Evolutionary conservation across 225 moss, liverwort and hornwort species (phyloP), one percentile per base, ranked within the genome.

Genomic region (Physcomitrium patens): DNA sequence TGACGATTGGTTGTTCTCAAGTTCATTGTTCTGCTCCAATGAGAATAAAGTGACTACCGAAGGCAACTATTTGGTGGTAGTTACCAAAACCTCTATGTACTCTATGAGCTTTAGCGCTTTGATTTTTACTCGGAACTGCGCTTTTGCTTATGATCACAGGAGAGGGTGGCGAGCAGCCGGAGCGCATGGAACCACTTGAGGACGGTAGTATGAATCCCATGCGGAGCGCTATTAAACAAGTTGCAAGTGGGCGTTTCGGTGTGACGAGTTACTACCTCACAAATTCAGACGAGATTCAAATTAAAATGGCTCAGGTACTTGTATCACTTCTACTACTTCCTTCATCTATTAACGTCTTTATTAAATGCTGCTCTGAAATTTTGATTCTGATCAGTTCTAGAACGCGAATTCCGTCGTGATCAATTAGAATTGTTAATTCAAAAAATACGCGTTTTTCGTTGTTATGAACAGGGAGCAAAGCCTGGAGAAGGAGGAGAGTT

Each of bases 271-370:
- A 87, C 68, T 94, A 87, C 55, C 86, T 94, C 24, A 86, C 90
- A 64, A 94, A 94, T 59, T 86, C 94, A 19, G 88, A 91, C 70
- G 90, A 94, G 70, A 82, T 94, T 61, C 90, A 94, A 77, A 94
- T 94, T 47, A 92, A 92, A 64, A 91, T 95, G 91, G 95, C 93
- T 63, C 93, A 92, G 94, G 94, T 93, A 48, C 50, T 56, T 75
- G 19, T 19, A 51, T 18, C 26, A 70, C 12, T 64, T 20, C 22
- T 63, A 43, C 43, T 42, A 19, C 63, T 16, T 8, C 48, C 24
- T 48, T 14, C 54, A 13, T 41, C 15, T 8, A 24, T 52, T 22
- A 19, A 55, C 53, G 59, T 12, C 12, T 37, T 37, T 7, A 7
- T 37, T 37, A 37, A 37, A 37, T 37, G 31, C 7, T 37, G 5